These are phyloP conservation scores for Paraphoma sp. DNA, from an alignment of 2,329 filamentous ascomycete species.

Conservation along the genomic window DNA sequence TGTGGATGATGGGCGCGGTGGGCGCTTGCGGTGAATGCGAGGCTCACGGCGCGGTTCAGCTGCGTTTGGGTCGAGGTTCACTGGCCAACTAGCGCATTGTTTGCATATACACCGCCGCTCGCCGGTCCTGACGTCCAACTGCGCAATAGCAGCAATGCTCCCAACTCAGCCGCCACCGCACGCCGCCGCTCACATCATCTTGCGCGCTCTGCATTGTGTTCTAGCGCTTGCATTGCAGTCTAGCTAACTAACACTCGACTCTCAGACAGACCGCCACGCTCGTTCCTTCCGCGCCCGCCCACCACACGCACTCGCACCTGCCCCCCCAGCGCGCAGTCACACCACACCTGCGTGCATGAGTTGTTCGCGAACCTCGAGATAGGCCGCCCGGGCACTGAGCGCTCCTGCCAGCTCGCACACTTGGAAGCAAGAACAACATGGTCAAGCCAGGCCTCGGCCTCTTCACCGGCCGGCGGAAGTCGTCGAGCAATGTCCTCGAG, in stretches of 20 bases:
- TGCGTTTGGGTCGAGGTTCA: not conserved
- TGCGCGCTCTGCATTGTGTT: not conserved
- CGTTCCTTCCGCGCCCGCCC: conserved; percentile 4
- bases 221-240: not conserved
- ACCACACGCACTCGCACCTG: conserved; percentile 4
- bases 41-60: not conserved
- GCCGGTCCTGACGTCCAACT: not conserved
- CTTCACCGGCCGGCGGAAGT: conserved; percentile 46
- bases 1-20: not conserved
- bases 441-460: conserved; percentile 41
- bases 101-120: not conserved
- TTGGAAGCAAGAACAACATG: conserved; percentile 23
- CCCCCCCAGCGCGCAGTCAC: conserved; percentile 4
- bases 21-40: not conserved
- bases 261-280: conserved; percentile 9
- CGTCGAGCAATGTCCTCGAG: conserved; percentile 44
- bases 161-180: not conserved
- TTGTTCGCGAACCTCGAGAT: conserved; percentile 15
- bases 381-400: conserved; percentile 27
- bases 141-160: not conserved
- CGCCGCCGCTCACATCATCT: conserved; percentile 1
- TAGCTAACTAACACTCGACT: conserved; percentile 16
- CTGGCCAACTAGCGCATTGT: not conserved
- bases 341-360: conserved; percentile 23
- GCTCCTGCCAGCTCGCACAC: conserved; percentile 6